Conservation (phyloP, 352 stramenopile genomes). For the Globisporangium nunn region DNA sequence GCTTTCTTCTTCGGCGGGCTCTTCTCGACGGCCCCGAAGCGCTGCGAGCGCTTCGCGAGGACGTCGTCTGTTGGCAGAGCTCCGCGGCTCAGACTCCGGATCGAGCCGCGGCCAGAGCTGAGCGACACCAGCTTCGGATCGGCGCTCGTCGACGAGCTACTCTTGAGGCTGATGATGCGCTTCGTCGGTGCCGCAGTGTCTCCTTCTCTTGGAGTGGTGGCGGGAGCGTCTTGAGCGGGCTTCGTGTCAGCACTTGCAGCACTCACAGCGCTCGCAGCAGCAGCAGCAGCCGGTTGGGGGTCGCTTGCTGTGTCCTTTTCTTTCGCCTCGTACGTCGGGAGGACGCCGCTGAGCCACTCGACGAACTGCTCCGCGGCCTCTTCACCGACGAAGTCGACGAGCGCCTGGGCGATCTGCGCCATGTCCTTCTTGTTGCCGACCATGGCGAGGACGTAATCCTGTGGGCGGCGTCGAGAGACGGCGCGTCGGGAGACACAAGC, state of each 20-base stretch:
- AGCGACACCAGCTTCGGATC: constrained; percentile 56
- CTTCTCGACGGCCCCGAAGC: constrained; percentile 57
- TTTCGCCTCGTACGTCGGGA: constrained; percentile 42
- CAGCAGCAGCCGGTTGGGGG: constrained; percentile 8
- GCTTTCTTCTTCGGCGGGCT: constrained; percentile 15
- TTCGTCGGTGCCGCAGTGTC: constrained; percentile 21
- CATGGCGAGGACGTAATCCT: constrained; percentile 86
- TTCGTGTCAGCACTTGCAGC: constrained; percentile 6
- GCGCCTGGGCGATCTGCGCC: constrained; percentile 72
- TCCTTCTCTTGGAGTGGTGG: constrained; percentile 5
- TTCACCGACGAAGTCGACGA: constrained; percentile 81
- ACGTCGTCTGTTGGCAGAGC: constrained; percentile 41
- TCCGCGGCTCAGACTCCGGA: constrained; percentile 41
- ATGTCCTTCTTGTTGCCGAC: constrained; percentile 86
- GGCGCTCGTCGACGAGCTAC: constrained; percentile 13
- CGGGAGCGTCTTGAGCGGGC: constrained; percentile 11
- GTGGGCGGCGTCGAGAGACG: constrained; percentile 11
- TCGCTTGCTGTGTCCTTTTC: constrained; percentile 1
- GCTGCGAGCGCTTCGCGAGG: constrained; percentile 66
- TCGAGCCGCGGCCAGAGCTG: constrained; percentile 30
- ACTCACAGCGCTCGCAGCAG: background rate
- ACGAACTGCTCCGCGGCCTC: constrained; percentile 70
- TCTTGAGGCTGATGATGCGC: constrained; percentile 62
- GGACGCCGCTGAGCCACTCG: constrained; percentile 51
- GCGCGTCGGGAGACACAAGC: constrained; percentile 11